Evolutionary conservation across 2,329 filamentous ascomycete genomes (phyloP).

Genomic region (Aschersonia sp.): DNA sequence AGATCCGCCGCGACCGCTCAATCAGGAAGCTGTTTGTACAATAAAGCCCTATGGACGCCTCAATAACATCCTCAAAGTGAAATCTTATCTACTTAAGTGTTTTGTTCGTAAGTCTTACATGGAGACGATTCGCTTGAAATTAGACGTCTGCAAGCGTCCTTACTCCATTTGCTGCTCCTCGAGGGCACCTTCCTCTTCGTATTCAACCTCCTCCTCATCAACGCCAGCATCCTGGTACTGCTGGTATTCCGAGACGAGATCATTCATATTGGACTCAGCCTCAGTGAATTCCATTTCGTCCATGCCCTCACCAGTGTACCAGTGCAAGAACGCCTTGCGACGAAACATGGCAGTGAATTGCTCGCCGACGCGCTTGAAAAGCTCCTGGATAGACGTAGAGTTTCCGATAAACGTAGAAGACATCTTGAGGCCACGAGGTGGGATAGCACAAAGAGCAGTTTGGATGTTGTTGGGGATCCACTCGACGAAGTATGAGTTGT

Average conservation of each 20-base stretch:
- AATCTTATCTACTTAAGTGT: conserved; percentile 6
- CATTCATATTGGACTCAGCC: conserved; percentile 99
- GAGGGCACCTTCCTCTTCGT: conserved; percentile 68
- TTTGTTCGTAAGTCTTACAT: too few relatives aligned
- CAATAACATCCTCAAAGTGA: conserved; percentile 11
- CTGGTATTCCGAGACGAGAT: conserved; percentile 98
- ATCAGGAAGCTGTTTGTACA: background rate
- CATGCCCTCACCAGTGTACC: conserved; percentile 99
- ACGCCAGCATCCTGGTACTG: conserved; percentile 99
- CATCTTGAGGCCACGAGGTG: conserved; percentile 96
- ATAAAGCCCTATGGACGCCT: background rate
- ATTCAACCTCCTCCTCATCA: conserved; percentile 94
- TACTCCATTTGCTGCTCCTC: conserved; percentile 52
- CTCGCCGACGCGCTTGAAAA: conserved; percentile 99
- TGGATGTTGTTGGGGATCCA: conserved; percentile 99
- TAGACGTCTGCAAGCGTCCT: background rate
- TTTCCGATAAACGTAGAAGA: conserved; percentile 98
- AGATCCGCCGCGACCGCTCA: background rate
- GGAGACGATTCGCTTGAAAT: too few relatives aligned
- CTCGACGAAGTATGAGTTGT: conserved; percentile 98
- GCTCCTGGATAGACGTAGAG: conserved; percentile 98
- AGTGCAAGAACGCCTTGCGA: conserved; percentile 99
- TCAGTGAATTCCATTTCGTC: conserved; percentile 99
- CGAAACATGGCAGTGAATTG: conserved; percentile 99
- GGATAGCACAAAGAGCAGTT: conserved; percentile 97